These are phyloP conservation scores for Talaromyces sp. DNA, from an alignment of 2,329 filamentous ascomycete genomes.

Conservation along the genomic window DNA sequence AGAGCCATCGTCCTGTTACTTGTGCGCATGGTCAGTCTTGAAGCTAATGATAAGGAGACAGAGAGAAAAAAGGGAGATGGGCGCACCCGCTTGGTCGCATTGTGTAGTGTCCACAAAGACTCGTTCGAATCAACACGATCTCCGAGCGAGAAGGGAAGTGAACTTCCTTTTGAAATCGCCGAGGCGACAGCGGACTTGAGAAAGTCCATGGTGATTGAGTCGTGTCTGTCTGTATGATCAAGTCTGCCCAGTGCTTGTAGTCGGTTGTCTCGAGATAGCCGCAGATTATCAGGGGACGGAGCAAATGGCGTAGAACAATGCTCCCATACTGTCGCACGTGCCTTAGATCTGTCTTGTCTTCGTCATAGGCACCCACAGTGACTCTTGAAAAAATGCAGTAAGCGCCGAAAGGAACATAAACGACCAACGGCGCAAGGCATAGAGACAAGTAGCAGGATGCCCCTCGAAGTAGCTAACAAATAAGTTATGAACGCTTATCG, in stretches of 20 bases:
- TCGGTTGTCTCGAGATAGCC: neutral
- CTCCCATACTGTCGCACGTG: slow-evolving; percentile 7
- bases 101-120: slow-evolving; percentile 94
- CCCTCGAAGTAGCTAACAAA: neutral
- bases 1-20: slow-evolving; percentile 76
- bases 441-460: neutral
- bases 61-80: neutral
- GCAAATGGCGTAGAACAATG: neutral
- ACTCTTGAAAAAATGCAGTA: neutral
- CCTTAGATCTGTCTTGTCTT: neutral
- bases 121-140: slow-evolving; percentile 88
- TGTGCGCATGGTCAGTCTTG: slow-evolving; percentile 18
- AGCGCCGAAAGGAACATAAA: neutral
- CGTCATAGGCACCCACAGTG: neutral
- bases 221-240: neutral
- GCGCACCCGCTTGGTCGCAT: slow-evolving; percentile 81
- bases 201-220: slow-evolving; percentile 70
- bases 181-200: slow-evolving; percentile 96
- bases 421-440: neutral
- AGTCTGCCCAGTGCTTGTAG: neutral
- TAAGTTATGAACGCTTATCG: slow-evolving; percentile 6
- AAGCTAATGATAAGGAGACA: neutral
- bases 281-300: slow-evolving; percentile 4
- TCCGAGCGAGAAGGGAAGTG: slow-evolving; percentile 88
- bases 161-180: slow-evolving; percentile 89